These are phyloP conservation scores for Termitomyces heimii DNA, from an alignment of 768 basidiomycete species.

Conservation along the genomic window DNA sequence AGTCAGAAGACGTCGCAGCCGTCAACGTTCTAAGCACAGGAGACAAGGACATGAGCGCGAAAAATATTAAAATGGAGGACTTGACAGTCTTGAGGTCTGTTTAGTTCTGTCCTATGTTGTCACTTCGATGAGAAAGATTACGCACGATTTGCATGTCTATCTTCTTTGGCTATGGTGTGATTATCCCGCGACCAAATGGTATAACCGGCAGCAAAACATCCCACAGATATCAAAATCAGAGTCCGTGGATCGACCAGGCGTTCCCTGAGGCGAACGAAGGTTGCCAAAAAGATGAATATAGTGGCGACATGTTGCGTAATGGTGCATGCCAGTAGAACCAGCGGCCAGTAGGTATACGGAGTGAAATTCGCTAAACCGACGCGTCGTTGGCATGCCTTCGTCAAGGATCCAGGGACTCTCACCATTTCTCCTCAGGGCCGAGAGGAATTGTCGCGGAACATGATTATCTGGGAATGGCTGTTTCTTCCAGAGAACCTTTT, in stretches of 20 bases:
- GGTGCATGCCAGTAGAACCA: constrained; percentile 65
- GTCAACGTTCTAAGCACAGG: constrained; percentile 91
- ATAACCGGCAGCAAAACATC: constrained; percentile 57
- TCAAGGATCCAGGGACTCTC: constrained; percentile 28
- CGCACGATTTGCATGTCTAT: constrained; percentile 16
- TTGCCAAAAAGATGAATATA: constrained; percentile 74
- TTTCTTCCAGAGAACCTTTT: constrained; percentile 73
- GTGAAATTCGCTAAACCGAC: constrained; percentile 62
- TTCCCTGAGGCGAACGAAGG: constrained; percentile 70
- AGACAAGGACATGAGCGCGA: constrained; percentile 83
- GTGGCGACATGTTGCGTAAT: constrained; percentile 83
- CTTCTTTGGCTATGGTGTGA: constrained; percentile 14
- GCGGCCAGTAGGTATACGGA: constrained; percentile 70
- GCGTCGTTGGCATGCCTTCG: constrained; percentile 7
- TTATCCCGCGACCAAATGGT: constrained; percentile 54
- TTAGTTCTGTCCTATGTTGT: neutral
- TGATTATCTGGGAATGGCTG: constrained; percentile 82
- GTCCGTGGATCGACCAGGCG: constrained; percentile 60
- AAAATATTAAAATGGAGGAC: constrained; percentile 81
- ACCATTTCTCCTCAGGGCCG: constrained; percentile 77
- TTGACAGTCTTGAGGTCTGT: constrained; percentile 74
- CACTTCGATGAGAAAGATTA: neutral
- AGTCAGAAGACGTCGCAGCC: constrained; percentile 92
- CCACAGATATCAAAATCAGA: constrained; percentile 59
- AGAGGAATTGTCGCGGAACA: constrained; percentile 74